Evolutionary conservation across 1,284 basidiomycete species (phyloP).

Genomic region (Chiua sp.): DNA sequence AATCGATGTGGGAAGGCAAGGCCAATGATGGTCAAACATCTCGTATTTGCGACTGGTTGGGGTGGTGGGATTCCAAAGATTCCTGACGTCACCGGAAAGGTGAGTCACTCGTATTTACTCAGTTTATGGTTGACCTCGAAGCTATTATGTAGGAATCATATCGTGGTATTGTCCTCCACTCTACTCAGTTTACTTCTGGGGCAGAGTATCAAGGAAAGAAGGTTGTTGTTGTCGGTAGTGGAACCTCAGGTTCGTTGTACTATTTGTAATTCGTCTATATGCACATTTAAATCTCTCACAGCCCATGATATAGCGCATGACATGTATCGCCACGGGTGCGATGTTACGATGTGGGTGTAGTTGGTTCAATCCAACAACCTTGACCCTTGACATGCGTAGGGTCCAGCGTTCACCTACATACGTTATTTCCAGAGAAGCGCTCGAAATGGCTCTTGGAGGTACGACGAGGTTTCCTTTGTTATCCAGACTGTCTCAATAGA

Average conservation of each 20-base stretch:
- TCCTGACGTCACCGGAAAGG: conserved; percentile 35
- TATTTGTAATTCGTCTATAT: neutral
- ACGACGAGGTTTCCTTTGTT: neutral
- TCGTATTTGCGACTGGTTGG: conserved; percentile 46
- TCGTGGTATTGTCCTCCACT: conserved; percentile 39
- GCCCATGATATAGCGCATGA: conserved; percentile 37
- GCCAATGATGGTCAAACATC: conserved; percentile 37
- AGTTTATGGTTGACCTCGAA: neutral
- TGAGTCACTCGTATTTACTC: neutral
- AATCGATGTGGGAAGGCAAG: conserved; percentile 26
- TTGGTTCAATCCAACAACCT: neutral
- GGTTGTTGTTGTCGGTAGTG: conserved; percentile 31
- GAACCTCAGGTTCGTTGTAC: conserved; percentile 31
- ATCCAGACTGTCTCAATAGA: conserved; percentile 2
- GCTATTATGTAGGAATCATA: conserved; percentile 24
- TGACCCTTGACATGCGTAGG: conserved; percentile 11
- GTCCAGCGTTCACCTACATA: conserved; percentile 35
- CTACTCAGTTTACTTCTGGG: conserved; percentile 39
- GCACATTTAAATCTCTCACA: conserved; percentile 7
- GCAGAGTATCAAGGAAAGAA: conserved; percentile 34
- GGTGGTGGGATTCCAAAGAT: conserved; percentile 41
- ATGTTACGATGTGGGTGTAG: conserved; percentile 30
- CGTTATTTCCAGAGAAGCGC: conserved; percentile 24
- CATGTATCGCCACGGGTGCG: conserved; percentile 17
- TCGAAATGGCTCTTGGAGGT: conserved; percentile 21